phyloP scores from a whole-genome alignment of 768 basidiomycete genomes.

The Lactarius tabidus region DNA sequence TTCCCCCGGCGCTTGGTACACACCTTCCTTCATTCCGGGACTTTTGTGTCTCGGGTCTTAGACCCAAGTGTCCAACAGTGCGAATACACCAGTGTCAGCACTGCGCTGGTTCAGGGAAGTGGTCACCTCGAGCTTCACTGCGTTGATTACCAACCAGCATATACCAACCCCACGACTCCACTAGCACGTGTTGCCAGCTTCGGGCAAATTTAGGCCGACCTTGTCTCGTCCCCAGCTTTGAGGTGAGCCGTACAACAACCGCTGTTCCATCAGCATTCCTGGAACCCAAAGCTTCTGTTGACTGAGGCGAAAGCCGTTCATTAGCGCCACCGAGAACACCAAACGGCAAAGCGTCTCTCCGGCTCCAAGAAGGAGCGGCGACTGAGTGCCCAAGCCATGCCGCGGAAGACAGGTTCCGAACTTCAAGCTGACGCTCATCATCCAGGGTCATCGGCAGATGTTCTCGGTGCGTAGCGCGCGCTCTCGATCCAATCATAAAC shows the following conservation, averaged over 20 bases:
- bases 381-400: background rate
- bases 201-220: background rate
- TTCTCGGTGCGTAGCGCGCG: conserved; percentile 16
- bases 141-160: background rate
- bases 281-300: background rate
- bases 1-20: background rate
- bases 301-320: background rate
- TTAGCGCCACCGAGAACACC: conserved; percentile 1
- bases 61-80: background rate
- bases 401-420: conserved; percentile 1
- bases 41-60: background rate
- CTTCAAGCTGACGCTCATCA: conserved; percentile 17
- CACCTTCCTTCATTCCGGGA: conserved; percentile 16
- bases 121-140: background rate
- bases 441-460: conserved; percentile 11
- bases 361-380: background rate
- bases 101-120: conserved; percentile 4
- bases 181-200: conserved; percentile 2
- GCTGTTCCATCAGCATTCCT: background rate
- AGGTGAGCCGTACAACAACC: background rate
- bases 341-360: background rate
- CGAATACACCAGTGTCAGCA: conserved; percentile 12
- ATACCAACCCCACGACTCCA: background rate
- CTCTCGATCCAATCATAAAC: conserved; percentile 12
- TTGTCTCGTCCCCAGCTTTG: background rate